Evolutionary conservation across 768 basidiomycete species (phyloP), one percentile per base, ranked within the genome.

Genomic region (Mycena capillaripes): DNA sequence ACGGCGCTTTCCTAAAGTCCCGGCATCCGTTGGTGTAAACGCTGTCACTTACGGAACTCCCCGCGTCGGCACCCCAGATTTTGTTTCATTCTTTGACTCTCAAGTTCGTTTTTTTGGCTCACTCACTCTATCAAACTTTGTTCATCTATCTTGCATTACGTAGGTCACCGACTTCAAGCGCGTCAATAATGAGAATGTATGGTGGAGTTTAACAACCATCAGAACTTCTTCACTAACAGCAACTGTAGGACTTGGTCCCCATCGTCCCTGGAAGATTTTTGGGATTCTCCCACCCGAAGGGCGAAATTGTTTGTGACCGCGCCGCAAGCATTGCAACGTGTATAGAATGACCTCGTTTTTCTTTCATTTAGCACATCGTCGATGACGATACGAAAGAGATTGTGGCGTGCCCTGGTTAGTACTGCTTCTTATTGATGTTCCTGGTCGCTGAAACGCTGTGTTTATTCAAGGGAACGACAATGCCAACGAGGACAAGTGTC

Each of bases 241-340:
- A 44, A 55, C 44, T 69, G 66, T 50, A 69, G 83, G 86, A 89
- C 75, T 69, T 84, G 32, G 81, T 92, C 50, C 91, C 92, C 27
- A 91, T 89, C 69, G 83, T 92, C 10, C 91, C 91, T 10, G 87
- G 84, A 2, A 81, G 84, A 23, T 81, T 78, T 61, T 73, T 88
- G 63, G 87, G 86, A 62, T 89, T 85, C 78, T 67, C 75, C 29
- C 86, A 88, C 66, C 82, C 84, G 3, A 74, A 79, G 38, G 89
- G 89, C 23, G 90, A 91, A 76, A 78, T 90, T 17, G 72, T 73
- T 25, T 14, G 67, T 73, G 32, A 11, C 21, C 11, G 9, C 19
- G 4, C 81, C 23, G 5, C 4, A 17, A 84, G n/a, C 12, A 62
- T 21, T 4, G 25, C 21, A 25, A 48, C 48, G 10, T 12, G 16